A percentile compares a stretch with the other conserved stretches of the same genome.
phyloP scores from a whole-genome alignment of 495 filamentous ascomycete genomes.

The Venustampulla echinocandica region DNA sequence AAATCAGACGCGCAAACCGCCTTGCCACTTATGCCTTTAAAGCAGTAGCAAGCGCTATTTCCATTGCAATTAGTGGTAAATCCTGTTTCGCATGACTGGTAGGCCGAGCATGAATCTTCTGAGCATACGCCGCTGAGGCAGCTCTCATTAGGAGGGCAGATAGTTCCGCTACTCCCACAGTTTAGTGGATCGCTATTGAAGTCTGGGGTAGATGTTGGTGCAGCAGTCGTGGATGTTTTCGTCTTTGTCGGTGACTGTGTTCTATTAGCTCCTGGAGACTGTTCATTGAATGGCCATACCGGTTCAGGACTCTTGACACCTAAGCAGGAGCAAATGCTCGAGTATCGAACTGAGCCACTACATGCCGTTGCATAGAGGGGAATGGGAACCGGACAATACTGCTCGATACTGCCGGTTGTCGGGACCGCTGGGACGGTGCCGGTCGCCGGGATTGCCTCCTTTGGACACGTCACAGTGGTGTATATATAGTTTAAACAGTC shows the following conservation, averaged over 20 bases:
- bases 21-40: not conserved
- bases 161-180: conserved; percentile 7
- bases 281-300: not conserved
- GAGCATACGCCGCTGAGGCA: conserved; percentile 5
- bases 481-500: conserved; percentile 6
- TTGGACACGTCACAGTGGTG: conserved; percentile 1
- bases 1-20: conserved; percentile 7
- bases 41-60: conserved; percentile 9
- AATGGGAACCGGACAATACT: not conserved
- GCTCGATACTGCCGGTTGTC: not conserved
- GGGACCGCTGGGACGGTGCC: not conserved
- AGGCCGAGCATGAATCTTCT: not conserved
- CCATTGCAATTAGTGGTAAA: conserved; percentile 7
- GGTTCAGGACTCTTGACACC: conserved; percentile 6
- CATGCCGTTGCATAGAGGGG: conserved; percentile 13
- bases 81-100: conserved; percentile 5
- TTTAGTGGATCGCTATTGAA: conserved; percentile 4
- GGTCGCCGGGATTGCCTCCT: not conserved
- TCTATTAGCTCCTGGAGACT: not conserved
- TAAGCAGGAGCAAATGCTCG: conserved; percentile 26
- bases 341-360: not conserved
- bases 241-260: conserved; percentile 1
- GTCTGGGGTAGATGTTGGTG: conserved; percentile 2
- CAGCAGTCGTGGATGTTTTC: not conserved
- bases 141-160: conserved; percentile 1